A percentile compares a stretch with the other conserved stretches of the same genome.
These are phyloP conservation scores for Daldinia eschscholtzii DNA, from an alignment of 2,329 filamentous ascomycete species.

Conservation along the genomic window DNA sequence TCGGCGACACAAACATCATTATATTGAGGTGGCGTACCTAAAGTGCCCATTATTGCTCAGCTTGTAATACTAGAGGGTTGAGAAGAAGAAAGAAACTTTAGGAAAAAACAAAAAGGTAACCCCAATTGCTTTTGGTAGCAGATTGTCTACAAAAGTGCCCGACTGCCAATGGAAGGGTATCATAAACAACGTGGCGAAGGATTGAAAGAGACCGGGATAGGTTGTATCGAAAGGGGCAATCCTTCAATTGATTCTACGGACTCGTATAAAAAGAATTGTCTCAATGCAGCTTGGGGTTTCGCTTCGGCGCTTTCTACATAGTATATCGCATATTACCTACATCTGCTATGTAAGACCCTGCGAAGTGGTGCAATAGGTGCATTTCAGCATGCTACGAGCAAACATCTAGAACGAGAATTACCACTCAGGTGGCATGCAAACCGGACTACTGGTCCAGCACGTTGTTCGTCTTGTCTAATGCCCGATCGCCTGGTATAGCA, in stretches of 20 bases:
- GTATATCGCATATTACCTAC: neutral
- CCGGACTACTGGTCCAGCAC: conserved; percentile 7
- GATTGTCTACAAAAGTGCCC: conserved; percentile 12
- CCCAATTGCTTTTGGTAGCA: neutral
- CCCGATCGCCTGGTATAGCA: conserved; percentile 1
- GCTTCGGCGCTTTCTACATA: neutral
- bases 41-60: conserved; percentile 15
- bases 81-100: neutral
- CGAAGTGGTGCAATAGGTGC: neutral
- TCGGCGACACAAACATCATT: neutral
- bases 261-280: conserved; percentile 13
- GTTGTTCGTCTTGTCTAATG: conserved; percentile 1
- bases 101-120: conserved; percentile 2
- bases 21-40: conserved; percentile 8
- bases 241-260: neutral
- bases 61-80: neutral
- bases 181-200: conserved; percentile 14
- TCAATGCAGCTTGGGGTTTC: neutral
- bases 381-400: neutral
- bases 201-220: neutral
- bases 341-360: neutral
- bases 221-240: neutral
- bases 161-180: conserved; percentile 1
- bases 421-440: conserved; percentile 3
- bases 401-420: conserved; percentile 12